phyloP scores from a whole-genome alignment of 257 asterid species.

The Solanum arcanum region DNA sequence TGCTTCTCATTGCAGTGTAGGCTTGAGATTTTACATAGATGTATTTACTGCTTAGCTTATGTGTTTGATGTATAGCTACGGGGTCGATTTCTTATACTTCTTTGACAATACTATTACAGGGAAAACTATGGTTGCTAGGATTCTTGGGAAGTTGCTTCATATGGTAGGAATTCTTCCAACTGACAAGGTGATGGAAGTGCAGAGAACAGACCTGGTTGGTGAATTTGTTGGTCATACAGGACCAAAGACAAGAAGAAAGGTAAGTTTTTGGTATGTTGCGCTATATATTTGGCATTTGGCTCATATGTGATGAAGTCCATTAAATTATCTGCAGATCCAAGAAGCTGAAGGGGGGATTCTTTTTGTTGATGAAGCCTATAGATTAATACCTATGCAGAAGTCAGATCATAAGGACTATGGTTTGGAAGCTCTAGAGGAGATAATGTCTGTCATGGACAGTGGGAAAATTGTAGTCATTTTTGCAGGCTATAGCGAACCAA shows the following conservation, averaged over 20 bases:
- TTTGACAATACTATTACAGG: slow-evolving; percentile 27
- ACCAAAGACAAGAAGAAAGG: slow-evolving; percentile 72
- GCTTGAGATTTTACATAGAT: background rate
- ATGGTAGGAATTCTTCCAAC: slow-evolving; percentile 82
- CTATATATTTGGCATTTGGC: background rate
- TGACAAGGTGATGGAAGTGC: slow-evolving; percentile 81
- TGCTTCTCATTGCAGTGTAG: background rate
- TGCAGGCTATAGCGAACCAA: slow-evolving; percentile 89
- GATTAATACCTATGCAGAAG: slow-evolving; percentile 73
- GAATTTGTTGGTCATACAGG: slow-evolving; percentile 91
- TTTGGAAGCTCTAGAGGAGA: slow-evolving; percentile 84
- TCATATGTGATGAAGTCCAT: background rate
- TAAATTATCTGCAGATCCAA: slow-evolving; percentile 37
- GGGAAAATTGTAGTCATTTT: slow-evolving; percentile 78
- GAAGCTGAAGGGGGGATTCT: slow-evolving; percentile 96
- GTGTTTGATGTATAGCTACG: background rate
- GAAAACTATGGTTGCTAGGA: slow-evolving; percentile 86
- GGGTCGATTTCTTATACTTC: background rate
- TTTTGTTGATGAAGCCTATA: slow-evolving; percentile 88
- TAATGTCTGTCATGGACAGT: slow-evolving; percentile 89
- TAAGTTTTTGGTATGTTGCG: background rate
- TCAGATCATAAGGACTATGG: slow-evolving; percentile 74
- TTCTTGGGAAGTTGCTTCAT: slow-evolving; percentile 69
- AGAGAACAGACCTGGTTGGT: slow-evolving; percentile 87
- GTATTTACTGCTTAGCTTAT: background rate